Conservation (phyloP, 208 protist genomes). For the Leishmania guyanensis region DNA sequence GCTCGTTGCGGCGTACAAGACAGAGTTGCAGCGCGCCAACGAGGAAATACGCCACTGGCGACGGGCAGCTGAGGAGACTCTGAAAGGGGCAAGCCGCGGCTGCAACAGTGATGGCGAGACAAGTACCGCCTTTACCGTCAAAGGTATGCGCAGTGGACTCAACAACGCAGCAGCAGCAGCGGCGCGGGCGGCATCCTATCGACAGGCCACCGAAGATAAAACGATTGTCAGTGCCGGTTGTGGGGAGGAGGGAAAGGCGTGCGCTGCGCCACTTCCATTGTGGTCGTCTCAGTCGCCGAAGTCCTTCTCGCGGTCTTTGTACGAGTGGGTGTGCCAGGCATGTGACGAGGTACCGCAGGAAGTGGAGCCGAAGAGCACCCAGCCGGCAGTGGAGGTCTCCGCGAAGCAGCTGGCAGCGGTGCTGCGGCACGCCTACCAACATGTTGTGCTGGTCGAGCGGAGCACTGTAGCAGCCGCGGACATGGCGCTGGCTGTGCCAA, state of each 20-base stretch:
- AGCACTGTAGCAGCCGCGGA: neutral
- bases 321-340: slow-evolving; percentile 25
- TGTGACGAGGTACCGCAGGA: slow-evolving; percentile 9
- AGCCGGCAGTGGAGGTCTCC: neutral
- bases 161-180: slow-evolving; percentile 5
- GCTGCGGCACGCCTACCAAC: slow-evolving; percentile 16
- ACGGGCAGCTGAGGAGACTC: neutral
- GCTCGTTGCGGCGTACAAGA: slow-evolving; percentile 69
- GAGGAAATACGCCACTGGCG: slow-evolving; percentile 22
- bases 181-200: slow-evolving; percentile 7
- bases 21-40: slow-evolving; percentile 48
- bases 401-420: slow-evolving; percentile 17
- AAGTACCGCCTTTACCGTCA: neutral
- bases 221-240: neutral
- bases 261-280: neutral
- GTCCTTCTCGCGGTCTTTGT: slow-evolving; percentile 12
- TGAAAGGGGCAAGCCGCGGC: neutral
- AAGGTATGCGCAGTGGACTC: slow-evolving; percentile 3
- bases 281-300: neutral
- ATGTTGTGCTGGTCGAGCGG: slow-evolving; percentile 18
- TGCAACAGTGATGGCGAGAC: neutral
- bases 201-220: neutral
- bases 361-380: neutral
- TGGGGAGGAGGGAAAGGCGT: neutral
- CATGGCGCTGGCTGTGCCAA: neutral